Evolutionary conservation across 2,329 filamentous ascomycete genomes (phyloP).

Genomic region (Trichoderma gracile): DNA sequence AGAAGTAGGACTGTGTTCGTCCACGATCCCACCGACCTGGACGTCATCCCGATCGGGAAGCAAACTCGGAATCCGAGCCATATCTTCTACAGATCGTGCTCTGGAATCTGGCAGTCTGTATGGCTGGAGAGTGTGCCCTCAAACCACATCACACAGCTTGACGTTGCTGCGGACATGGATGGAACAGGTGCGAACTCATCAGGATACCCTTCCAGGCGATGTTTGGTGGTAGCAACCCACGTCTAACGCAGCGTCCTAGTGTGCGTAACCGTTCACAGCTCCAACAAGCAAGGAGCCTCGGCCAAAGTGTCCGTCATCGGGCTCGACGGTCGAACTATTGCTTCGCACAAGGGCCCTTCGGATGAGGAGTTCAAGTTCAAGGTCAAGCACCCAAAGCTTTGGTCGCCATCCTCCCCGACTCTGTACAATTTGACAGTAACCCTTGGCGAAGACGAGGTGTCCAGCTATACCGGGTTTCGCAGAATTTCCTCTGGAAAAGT

Average conservation of each 20-base stretch:
- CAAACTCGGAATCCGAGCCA: slow-evolving; percentile 58
- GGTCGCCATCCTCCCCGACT: slow-evolving; percentile 63
- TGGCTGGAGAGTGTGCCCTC: slow-evolving; percentile 66
- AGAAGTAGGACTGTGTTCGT: slow-evolving; percentile 60
- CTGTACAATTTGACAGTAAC: slow-evolving; percentile 65
- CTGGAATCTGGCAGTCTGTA: slow-evolving; percentile 73
- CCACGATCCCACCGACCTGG: slow-evolving; percentile 64
- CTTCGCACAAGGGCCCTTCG: slow-evolving; percentile 46
- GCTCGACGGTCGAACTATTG: slow-evolving; percentile 44
- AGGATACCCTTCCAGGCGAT: not conserved
- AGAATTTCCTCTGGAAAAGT: slow-evolving; percentile 60
- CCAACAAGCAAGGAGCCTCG: slow-evolving; percentile 37
- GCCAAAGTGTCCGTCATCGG: slow-evolving; percentile 43
- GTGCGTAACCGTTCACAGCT: slow-evolving; percentile 55
- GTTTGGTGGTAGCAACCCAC: too few relatives aligned
- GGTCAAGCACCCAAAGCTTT: slow-evolving; percentile 57
- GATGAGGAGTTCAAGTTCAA: slow-evolving; percentile 56
- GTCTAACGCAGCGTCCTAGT: slow-evolving; percentile 42
- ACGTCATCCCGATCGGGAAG: slow-evolving; percentile 66
- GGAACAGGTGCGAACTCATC: slow-evolving; percentile 46
- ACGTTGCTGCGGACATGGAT: slow-evolving; percentile 59
- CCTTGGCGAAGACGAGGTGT: slow-evolving; percentile 52
- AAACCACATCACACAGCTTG: slow-evolving; percentile 58
- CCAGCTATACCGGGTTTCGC: slow-evolving; percentile 69
- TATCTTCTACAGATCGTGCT: slow-evolving; percentile 73